phyloP scores from a whole-genome alignment of 176 grass and related monocot species.

The Avena sativa region DNA sequence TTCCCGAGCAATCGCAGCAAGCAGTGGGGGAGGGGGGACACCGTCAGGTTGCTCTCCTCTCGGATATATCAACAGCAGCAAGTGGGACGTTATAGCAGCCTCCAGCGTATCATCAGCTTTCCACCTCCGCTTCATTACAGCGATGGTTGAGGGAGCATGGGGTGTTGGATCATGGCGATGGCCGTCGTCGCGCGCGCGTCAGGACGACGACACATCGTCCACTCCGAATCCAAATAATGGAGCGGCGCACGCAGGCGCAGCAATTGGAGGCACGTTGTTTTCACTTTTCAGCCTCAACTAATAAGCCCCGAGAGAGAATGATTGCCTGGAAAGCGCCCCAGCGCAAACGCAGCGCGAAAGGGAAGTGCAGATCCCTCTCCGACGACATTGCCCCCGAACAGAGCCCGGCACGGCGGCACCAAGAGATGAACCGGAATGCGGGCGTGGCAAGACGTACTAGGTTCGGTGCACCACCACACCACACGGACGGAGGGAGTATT shows the following conservation, averaged over 20 bases:
- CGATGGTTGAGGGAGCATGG: background rate
- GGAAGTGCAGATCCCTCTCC: background rate
- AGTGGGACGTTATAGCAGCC: background rate
- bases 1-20: constrained; percentile 22
- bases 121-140: background rate
- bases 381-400: background rate
- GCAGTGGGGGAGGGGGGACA: background rate
- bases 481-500: background rate
- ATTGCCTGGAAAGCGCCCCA: background rate
- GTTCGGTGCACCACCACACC: background rate
- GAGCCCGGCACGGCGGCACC: background rate
- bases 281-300: background rate
- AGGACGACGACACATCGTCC: constrained; percentile 33
- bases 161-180: background rate
- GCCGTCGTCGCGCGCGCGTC: background rate
- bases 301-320: background rate
- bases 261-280: constrained; percentile 16
- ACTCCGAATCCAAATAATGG: constrained; percentile 15
- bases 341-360: background rate
- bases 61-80: background rate
- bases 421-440: background rate
- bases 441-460: background rate
- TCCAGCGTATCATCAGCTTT: background rate
- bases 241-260: background rate
- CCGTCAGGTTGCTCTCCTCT: background rate